Conservation (phyloP, 805 yeast species). For the Pichia paraexigua region DNA sequence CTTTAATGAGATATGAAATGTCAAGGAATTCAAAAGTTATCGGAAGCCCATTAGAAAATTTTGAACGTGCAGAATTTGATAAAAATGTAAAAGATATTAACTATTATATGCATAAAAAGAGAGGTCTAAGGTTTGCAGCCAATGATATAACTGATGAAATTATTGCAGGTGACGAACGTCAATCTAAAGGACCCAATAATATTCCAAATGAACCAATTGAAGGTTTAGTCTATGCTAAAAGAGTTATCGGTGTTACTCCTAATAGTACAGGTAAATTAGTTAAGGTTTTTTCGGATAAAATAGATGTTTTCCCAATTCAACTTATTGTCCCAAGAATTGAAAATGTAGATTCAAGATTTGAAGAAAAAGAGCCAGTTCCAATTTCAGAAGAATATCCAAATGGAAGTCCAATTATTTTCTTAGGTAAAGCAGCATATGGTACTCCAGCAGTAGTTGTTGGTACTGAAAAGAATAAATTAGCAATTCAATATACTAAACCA, state of each 20-base stretch:
- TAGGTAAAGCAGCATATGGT: slow-evolving; percentile 87
- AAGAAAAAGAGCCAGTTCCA: slow-evolving; percentile 67
- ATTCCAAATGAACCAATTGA: slow-evolving; percentile 28
- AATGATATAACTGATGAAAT: slow-evolving; percentile 7
- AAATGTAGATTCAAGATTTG: slow-evolving; percentile 66
- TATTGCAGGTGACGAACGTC: slow-evolving; percentile 6
- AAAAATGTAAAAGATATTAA: slow-evolving; percentile 33
- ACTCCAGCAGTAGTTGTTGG: slow-evolving; percentile 63
- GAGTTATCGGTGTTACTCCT: slow-evolving; percentile 72
- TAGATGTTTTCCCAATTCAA: slow-evolving; percentile 67
- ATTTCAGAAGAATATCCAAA: slow-evolving; percentile 76
- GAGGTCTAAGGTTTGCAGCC: slow-evolving; percentile 37
- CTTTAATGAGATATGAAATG: slow-evolving; percentile 38
- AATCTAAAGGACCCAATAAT: not conserved
- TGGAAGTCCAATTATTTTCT: slow-evolving; percentile 61
- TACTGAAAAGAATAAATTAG: slow-evolving; percentile 35
- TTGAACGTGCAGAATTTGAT: slow-evolving; percentile 40
- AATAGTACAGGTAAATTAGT: slow-evolving; percentile 64
- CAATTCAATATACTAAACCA: slow-evolving; percentile 45
- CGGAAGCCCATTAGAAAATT: slow-evolving; percentile 36
- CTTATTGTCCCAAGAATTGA: slow-evolving; percentile 66
- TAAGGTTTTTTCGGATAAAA: slow-evolving; percentile 53
- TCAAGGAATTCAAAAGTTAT: slow-evolving; percentile 26
- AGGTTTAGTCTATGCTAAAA: slow-evolving; percentile 61
- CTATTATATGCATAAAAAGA: slow-evolving; percentile 38